phyloP scores from a whole-genome alignment of 2,329 filamentous ascomycete species.

The Byssochlamys sp. region DNA sequence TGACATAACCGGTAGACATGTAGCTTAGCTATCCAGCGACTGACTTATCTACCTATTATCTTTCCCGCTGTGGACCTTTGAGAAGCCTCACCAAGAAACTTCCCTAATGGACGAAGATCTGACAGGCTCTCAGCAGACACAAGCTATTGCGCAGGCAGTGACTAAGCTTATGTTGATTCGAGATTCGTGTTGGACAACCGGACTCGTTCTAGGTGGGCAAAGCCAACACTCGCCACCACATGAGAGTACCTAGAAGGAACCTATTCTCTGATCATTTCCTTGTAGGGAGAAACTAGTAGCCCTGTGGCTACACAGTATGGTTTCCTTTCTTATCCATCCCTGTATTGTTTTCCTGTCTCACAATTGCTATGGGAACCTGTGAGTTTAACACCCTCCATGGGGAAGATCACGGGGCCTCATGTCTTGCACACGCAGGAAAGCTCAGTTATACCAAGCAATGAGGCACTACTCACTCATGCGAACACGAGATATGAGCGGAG shows the following conservation, averaged over 20 bases:
- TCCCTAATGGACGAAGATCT: not conserved
- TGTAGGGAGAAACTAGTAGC: not conserved
- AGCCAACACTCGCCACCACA: not conserved
- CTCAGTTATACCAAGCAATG: no score
- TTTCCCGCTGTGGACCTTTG: not conserved
- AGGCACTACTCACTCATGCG: no score
- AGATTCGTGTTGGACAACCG: not conserved
- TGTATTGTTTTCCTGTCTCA: not conserved
- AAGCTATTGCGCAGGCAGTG: not conserved
- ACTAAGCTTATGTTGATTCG: not conserved
- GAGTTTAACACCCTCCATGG: not conserved
- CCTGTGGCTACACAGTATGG: not conserved
- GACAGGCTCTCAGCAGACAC: not conserved
- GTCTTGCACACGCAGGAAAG: not conserved
- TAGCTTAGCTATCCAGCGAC: not conserved
- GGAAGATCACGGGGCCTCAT: not conserved
- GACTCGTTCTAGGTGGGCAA: not conserved
- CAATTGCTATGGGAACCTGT: not conserved
- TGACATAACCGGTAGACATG: not conserved
- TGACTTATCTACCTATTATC: no score
- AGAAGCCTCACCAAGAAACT: not conserved
- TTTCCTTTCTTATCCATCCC: not conserved
- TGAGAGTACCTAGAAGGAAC: not conserved
- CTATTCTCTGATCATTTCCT: not conserved
- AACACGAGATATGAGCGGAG: no score